Evolutionary conservation across 495 filamentous ascomycete genomes (phyloP), one percentile per base, ranked within the genome.

Genomic region (Trypethelium eluteriae): DNA sequence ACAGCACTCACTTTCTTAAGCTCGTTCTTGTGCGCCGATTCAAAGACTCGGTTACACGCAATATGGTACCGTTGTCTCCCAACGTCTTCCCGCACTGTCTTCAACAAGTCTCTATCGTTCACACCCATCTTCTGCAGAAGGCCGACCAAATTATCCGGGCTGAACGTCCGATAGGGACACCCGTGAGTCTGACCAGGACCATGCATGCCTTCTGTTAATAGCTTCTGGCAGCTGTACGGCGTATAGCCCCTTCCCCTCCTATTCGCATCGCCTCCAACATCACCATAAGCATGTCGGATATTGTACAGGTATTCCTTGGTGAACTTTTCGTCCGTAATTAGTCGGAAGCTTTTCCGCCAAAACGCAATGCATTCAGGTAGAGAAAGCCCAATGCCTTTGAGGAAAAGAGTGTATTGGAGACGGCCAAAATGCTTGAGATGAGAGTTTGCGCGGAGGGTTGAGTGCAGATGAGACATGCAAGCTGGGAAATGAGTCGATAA

Each of bases 1-100:
- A 32, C 12, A 16, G 12, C 11, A 41, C 57, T 47, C 18, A 68
- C 67, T 73, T 85, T 87, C 78, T 90, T 92, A 66, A 99, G 85
- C 74, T 97, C 91, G n/a, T 77, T 81, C 76, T 88, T 91, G 77
- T 98, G 93, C 18, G 86, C 76, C 71, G 85, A 85, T 70, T 99
- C 95, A 75, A 98, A 99, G 9, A 99, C 94, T 14, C 92, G 81
- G 77, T 97, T 99, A 77, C 95, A 99, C 53, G 94, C 95, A 74
- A 98, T 90, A 75, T 99, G 95, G 70, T 86, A 99, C 70, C 93
- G 86, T 72, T 88, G 88, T 73, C 86, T 91, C 62, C 89, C 89
- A 70, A 93, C 89, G 74, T 99, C 95, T 74, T 96, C 89, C 70
- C 86, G 86, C 12, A 98, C 91, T 10, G 86, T 89, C 64, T 86